Evolutionary conservation across 306 rosid species (phyloP).

Genomic region (Inga leiocalycina): DNA sequence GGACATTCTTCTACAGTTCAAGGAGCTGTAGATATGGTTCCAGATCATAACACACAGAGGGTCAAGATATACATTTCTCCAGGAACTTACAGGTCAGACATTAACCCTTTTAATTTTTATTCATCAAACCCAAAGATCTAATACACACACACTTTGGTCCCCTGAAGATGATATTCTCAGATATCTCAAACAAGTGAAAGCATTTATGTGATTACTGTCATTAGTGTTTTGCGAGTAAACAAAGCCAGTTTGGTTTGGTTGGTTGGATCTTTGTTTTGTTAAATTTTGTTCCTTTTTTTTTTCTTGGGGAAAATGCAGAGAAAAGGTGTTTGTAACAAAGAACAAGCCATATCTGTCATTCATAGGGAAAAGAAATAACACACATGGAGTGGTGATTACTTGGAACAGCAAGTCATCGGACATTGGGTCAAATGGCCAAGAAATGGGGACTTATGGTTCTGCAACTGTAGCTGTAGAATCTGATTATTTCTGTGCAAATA

Average conservation of each 20-base stretch:
- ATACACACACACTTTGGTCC: not conserved
- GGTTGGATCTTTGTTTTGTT: not conserved
- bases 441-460: conserved; percentile 72
- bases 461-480: conserved; percentile 83
- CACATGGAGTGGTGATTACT: conserved; percentile 52
- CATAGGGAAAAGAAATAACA: conserved; percentile 55
- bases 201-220: not conserved
- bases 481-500: conserved; percentile 80
- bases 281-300: no score
- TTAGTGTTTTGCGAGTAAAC: not conserved
- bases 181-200: not conserved
- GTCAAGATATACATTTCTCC: conserved; percentile 79
- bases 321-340: conserved; percentile 70
- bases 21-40: conserved; percentile 87
- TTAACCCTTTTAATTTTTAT: not conserved
- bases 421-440: conserved; percentile 49
- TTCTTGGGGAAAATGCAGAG: conserved; percentile 43
- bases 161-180: not conserved
- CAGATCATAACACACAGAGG: conserved; percentile 54
- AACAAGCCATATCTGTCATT: conserved; percentile 82
- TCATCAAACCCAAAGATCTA: not conserved
- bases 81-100: conserved; percentile 76
- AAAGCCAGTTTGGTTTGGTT: not conserved
- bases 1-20: conserved; percentile 85
- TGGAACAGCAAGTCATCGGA: conserved; percentile 92